Evolutionary conservation across 768 basidiomycete species (phyloP).

Genomic region (Lactarius pseudohatsudake): DNA sequence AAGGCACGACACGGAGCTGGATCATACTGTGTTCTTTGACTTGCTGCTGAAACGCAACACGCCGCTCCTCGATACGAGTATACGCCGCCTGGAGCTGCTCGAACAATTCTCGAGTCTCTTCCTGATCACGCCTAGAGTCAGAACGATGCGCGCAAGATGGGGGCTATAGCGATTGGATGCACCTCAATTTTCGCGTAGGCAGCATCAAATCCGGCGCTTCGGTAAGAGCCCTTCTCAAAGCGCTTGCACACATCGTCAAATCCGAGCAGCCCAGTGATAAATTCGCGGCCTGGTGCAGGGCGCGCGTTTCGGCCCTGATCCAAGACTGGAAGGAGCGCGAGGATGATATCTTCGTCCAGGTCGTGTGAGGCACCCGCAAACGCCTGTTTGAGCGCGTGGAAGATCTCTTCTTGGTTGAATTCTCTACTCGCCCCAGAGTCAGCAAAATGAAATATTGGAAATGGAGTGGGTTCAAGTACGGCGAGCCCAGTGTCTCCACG

Average conservation of each 20-base stretch:
- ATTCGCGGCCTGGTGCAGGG: conserved; percentile 15
- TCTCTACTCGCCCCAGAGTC: conserved; percentile 2
- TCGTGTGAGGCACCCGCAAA: conserved; percentile 17
- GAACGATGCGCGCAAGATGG: background rate
- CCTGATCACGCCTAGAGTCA: conserved; percentile 4
- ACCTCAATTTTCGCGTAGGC: conserved; percentile 23
- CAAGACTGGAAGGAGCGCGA: conserved; percentile 8
- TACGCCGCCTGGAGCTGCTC: conserved; percentile 10
- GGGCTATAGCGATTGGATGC: background rate
- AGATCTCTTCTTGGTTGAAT: conserved; percentile 3
- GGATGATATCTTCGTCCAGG: conserved; percentile 7
- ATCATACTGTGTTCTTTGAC: conserved; percentile 20
- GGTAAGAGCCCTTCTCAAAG: conserved; percentile 12
- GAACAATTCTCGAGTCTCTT: conserved; percentile 1
- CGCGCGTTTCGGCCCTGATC: background rate
- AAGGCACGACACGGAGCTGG: background rate
- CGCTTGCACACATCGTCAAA: conserved; percentile 24
- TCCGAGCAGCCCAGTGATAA: conserved; percentile 17
- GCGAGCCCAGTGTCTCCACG: conserved; percentile 15
- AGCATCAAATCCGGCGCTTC: conserved; percentile 1
- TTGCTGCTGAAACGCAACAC: conserved; percentile 1
- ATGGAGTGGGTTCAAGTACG: background rate
- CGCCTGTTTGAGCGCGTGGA: conserved; percentile 7
- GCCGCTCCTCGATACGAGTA: conserved; percentile 13
- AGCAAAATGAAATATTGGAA: background rate